Evolutionary conservation across 1,139 yeast species (phyloP).

Genomic region (Geotrichum reessii): DNA sequence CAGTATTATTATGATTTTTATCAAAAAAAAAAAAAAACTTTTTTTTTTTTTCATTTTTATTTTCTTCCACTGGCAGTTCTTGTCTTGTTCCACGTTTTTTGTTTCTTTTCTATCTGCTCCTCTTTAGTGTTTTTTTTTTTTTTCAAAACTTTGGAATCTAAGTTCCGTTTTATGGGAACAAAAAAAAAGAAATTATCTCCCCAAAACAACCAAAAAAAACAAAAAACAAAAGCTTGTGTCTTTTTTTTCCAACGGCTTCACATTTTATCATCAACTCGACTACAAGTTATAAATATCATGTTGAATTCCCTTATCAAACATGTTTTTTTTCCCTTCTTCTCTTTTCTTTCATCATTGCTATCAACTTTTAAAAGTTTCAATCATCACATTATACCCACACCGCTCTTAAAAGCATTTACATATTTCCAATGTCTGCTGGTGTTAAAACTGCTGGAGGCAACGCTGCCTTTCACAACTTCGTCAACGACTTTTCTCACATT

Average conservation of each 20-base stretch:
- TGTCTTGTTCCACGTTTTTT: not conserved
- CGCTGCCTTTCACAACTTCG: conserved; percentile 81
- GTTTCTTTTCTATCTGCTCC: not conserved
- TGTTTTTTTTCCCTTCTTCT: too few relatives aligned
- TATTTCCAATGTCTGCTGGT: conserved; percentile 1
- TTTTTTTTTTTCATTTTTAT: too few relatives aligned
- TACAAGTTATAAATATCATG: not conserved
- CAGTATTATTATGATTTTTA: too few relatives aligned
- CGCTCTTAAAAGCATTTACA: not conserved
- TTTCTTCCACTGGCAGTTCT: not conserved
- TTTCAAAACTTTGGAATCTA: not conserved
- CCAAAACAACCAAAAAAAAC: not conserved
- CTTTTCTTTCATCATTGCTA: not conserved
- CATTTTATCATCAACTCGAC: not conserved
- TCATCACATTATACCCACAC: not conserved
- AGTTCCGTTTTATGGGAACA: not conserved
- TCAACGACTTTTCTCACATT: conserved; percentile 76
- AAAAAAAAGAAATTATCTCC: not conserved
- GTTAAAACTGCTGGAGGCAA: conserved; percentile 64
- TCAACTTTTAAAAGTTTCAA: not conserved
- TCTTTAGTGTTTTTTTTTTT: not conserved
- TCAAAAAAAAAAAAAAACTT: too few relatives aligned
- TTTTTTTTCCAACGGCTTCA: not conserved
- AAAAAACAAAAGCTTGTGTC: not conserved
- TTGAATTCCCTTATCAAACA: not conserved